phyloP scores from a whole-genome alignment of 1,284 basidiomycete species.

The Amylostereum areolatum region DNA sequence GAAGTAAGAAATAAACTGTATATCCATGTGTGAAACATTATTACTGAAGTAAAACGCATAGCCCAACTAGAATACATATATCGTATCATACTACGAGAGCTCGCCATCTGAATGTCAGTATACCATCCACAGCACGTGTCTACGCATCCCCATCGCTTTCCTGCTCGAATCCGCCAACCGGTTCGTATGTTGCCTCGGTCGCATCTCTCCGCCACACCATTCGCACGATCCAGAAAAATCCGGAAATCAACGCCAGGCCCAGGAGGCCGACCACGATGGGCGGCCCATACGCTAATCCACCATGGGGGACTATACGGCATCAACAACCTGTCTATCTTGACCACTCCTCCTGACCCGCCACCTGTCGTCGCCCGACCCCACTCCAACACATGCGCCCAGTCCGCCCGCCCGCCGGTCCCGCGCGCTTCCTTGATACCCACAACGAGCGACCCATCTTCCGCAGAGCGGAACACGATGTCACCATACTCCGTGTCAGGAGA shows the following conservation, averaged over 20 bases:
- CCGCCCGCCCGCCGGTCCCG: conserved; percentile 62
- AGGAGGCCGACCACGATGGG: conserved; percentile 52
- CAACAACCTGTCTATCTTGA: conserved; percentile 82
- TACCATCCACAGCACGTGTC: neutral
- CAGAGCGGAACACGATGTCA: conserved; percentile 71
- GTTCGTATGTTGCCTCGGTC: conserved; percentile 81
- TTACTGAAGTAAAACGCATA: too few relatives aligned
- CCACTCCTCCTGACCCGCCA: conserved; percentile 74
- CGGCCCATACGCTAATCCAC: conserved; percentile 67
- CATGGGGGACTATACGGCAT: conserved; percentile 83
- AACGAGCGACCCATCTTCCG: conserved; percentile 51
- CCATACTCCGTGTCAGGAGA: conserved; percentile 64
- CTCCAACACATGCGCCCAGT: conserved; percentile 72
- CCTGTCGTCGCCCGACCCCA: conserved; percentile 81
- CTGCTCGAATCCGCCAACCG: conserved; percentile 69
- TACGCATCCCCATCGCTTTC: conserved; percentile 43
- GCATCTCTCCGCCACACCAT: conserved; percentile 64
- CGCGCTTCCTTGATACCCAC: conserved; percentile 91
- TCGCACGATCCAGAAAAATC: conserved; percentile 69
- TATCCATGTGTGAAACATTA: too few relatives aligned
- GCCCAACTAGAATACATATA: too few relatives aligned
- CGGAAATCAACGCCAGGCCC: conserved; percentile 52
- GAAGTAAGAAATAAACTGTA: too few relatives aligned
- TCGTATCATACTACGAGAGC: too few relatives aligned
- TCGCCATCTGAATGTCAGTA: too few relatives aligned